phyloP scores from a whole-genome alignment of 2,329 filamentous ascomycete species.

The Pseudogymnoascus sp. region DNA sequence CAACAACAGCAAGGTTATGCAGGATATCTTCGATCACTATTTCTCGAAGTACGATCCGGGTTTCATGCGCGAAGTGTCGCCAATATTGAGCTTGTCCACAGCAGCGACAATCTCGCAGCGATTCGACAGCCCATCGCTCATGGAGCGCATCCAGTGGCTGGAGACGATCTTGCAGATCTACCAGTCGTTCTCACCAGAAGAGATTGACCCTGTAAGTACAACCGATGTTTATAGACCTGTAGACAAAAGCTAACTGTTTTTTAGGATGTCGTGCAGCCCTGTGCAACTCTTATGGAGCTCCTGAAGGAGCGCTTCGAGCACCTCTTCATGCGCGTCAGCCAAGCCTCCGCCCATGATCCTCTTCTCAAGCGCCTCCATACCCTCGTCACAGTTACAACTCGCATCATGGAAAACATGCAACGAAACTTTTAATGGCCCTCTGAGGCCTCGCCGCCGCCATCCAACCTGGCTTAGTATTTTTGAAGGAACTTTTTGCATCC shows the following conservation, averaged over 20 bases:
- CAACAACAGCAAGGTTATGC: slow-evolving; percentile 26
- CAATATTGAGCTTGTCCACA: slow-evolving; percentile 55
- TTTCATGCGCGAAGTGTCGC: slow-evolving; percentile 48
- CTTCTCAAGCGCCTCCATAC: slow-evolving; percentile 40
- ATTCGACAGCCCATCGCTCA: slow-evolving; percentile 43
- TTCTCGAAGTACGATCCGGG: slow-evolving; percentile 43
- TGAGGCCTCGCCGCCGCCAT: neutral
- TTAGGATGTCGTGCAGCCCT: slow-evolving; percentile 33
- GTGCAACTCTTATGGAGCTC: slow-evolving; percentile 47
- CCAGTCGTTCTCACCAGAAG: slow-evolving; percentile 19
- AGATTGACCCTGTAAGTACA: slow-evolving; percentile 23
- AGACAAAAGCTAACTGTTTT: slow-evolving; percentile 21
- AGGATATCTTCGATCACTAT: slow-evolving; percentile 53
- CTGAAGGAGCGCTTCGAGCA: slow-evolving; percentile 45
- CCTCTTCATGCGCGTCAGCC: slow-evolving; percentile 43
- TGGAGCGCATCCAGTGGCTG: slow-evolving; percentile 51
- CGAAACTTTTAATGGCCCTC: neutral
- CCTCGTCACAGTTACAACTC: slow-evolving; percentile 31
- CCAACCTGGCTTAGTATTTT: neutral
- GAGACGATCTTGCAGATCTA: slow-evolving; percentile 51
- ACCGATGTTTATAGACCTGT: slow-evolving; percentile 11
- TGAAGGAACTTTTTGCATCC: neutral
- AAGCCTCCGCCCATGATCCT: slow-evolving; percentile 38
- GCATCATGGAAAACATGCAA: slow-evolving; percentile 21
- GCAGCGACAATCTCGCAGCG: slow-evolving; percentile 55